phyloP scores from a whole-genome alignment of 441 rosid genomes.

The Jatropha multifida region DNA sequence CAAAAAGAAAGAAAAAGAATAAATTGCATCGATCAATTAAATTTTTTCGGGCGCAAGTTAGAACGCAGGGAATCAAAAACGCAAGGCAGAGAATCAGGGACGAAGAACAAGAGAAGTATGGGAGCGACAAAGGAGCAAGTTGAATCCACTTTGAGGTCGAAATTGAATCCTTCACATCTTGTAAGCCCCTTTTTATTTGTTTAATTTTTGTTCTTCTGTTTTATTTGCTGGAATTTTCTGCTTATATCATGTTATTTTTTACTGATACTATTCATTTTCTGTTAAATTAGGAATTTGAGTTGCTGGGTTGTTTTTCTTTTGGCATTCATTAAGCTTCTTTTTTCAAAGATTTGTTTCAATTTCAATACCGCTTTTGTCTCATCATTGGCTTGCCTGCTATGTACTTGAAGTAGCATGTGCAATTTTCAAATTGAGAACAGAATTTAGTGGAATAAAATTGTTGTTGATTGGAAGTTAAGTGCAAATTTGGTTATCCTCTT shows the following conservation, averaged over 20 bases:
- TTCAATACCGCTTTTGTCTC: background rate
- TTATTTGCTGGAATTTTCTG: background rate
- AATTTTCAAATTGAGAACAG: background rate
- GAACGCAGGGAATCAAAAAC: background rate
- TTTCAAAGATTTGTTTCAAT: background rate
- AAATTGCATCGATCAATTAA: too few relatives aligned
- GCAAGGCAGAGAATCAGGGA: background rate
- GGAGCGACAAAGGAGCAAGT: conserved; percentile 83
- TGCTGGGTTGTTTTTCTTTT: background rate
- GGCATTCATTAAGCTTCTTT: background rate
- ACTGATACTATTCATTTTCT: background rate
- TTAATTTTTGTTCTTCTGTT: background rate
- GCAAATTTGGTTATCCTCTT: too few relatives aligned
- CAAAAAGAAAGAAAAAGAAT: too few relatives aligned
- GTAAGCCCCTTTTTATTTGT: conserved; percentile 34
- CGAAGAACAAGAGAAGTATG: conserved; percentile 34
- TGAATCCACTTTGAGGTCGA: conserved; percentile 64
- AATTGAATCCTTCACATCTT: conserved; percentile 70
- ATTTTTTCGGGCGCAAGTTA: background rate
- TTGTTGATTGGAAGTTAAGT: background rate
- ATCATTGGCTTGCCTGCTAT: too few relatives aligned
- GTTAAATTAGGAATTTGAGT: background rate
- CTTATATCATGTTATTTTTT: background rate
- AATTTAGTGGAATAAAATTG: background rate
- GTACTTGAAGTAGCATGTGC: background rate